phyloP scores from a whole-genome alignment of 805 yeast species.

The Kazachstania martiniae region DNA sequence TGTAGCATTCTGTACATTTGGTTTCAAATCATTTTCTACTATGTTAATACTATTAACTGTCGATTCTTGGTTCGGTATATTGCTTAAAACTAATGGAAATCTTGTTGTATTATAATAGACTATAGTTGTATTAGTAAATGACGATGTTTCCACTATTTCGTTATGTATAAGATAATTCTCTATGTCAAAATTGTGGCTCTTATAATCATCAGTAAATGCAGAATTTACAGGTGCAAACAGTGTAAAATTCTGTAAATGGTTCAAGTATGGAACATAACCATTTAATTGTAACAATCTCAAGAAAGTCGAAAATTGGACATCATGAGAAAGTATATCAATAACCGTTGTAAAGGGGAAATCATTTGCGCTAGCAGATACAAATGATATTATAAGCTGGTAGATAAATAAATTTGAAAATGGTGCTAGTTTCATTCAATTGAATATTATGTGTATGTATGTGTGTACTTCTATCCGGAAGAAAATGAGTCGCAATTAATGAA shows the following conservation, averaged over 20 bases:
- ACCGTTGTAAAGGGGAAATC: slow-evolving; percentile 34
- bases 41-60: slow-evolving; percentile 26
- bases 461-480: no score
- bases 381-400: neutral
- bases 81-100: slow-evolving; percentile 11
- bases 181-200: slow-evolving; percentile 10
- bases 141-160: slow-evolving; percentile 23
- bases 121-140: slow-evolving; percentile 7
- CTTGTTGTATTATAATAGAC: slow-evolving; percentile 10
- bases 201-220: slow-evolving; percentile 40
- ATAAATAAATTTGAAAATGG: no score
- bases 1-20: slow-evolving; percentile 52
- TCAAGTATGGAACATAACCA: slow-evolving; percentile 53
- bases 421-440: no score
- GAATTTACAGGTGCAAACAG: slow-evolving; percentile 74
- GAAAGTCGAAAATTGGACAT: slow-evolving; percentile 57
- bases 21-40: slow-evolving; percentile 45
- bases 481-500: no score
- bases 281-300: slow-evolving; percentile 48
- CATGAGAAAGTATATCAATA: slow-evolving; percentile 57
- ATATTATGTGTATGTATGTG: no score
- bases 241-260: slow-evolving; percentile 51
- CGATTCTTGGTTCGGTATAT: slow-evolving; percentile 7
- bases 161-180: slow-evolving; percentile 26
- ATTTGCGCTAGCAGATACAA: slow-evolving; percentile 6